Conservation (phyloP, 352 stramenopile species). For the Phytophthora fragariaefolia region DNA sequence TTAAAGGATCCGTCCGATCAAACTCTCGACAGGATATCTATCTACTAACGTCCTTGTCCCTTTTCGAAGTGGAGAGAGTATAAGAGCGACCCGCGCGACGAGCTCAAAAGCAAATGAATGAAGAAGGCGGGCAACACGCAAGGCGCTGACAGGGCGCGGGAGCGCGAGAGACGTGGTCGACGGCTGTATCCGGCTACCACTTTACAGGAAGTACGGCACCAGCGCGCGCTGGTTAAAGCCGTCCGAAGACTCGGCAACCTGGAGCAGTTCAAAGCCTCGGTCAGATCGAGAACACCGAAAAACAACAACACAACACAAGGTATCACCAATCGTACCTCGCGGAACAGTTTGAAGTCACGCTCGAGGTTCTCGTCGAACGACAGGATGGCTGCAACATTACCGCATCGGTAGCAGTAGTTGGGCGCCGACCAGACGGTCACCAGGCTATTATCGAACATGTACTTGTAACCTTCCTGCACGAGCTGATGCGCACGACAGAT, state of each 20-base stretch:
- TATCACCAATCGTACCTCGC: conserved; percentile 62
- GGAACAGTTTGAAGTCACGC: conserved; percentile 90
- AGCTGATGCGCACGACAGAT: conserved; percentile 91
- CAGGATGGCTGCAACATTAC: conserved; percentile 85
- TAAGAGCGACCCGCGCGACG: conserved; percentile 31
- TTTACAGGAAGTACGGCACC: conserved; percentile 91
- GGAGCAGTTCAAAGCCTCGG: conserved; percentile 14
- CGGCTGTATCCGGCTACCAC: conserved; percentile 21
- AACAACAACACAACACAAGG: conserved; percentile 13
- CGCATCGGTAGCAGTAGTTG: conserved; percentile 90
- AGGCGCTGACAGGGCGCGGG: conserved; percentile 19
- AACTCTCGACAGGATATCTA: conserved; percentile 46
- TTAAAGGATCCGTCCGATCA: conserved; percentile 42
- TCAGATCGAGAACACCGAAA: conserved; percentile 26
- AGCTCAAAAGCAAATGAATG: conserved; percentile 38
- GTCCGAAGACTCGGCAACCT: conserved; percentile 87
- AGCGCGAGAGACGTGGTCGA: conserved; percentile 18
- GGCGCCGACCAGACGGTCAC: conserved; percentile 86
- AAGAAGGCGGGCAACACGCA: conserved; percentile 27
- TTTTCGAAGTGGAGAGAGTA: conserved; percentile 50
- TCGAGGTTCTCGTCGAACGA: conserved; percentile 86
- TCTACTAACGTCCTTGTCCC: conserved; percentile 49
- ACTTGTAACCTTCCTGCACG: conserved; percentile 92
- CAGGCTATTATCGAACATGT: conserved; percentile 91
- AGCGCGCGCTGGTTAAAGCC: conserved; percentile 76